Percentiles rank a stretch among this genome's conserved stretches.
phyloP scores from a whole-genome alignment of 192 early-diverging fungal genomes.

The Coemansia sp. region DNA sequence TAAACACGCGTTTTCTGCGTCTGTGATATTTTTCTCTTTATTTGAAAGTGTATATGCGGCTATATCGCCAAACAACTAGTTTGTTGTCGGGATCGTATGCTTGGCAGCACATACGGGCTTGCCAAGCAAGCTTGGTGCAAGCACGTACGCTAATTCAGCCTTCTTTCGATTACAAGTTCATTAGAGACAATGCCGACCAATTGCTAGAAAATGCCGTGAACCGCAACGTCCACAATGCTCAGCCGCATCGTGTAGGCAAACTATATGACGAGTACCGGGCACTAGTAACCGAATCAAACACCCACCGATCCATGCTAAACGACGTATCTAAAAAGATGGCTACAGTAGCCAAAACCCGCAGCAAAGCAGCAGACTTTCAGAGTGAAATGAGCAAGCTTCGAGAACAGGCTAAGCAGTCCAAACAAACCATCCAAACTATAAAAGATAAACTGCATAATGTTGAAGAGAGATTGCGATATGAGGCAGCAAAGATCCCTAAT shows the following conservation, averaged over 20 bases:
- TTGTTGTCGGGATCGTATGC: too few species aligned
- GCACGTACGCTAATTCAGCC: constrained; percentile 25
- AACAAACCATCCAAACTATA: constrained; percentile 56
- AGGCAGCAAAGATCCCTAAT: constrained; percentile 77
- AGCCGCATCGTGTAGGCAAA: constrained; percentile 49
- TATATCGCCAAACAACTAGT: background rate
- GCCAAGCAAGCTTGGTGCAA: background rate
- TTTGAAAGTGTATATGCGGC: background rate
- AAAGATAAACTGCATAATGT: constrained; percentile 53
- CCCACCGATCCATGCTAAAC: constrained; percentile 49
- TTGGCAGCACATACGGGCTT: background rate
- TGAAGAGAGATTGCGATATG: constrained; percentile 57
- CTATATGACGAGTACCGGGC: constrained; percentile 52
- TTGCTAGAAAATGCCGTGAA: constrained; percentile 50
- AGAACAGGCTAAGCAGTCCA: constrained; percentile 56
- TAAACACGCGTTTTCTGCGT: background rate
- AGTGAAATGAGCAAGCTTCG: constrained; percentile 10
- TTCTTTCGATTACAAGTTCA: constrained; percentile 60
- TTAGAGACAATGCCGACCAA: constrained; percentile 53
- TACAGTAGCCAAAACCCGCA: constrained; percentile 18
- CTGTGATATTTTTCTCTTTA: background rate
- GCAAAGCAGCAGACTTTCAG: background rate
- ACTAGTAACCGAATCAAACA: constrained; percentile 24
- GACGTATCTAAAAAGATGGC: constrained; percentile 48
- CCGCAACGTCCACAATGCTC: constrained; percentile 57